phyloP scores from a whole-genome alignment of 345 rosid species.

The Euphorbia peplus region DNA sequence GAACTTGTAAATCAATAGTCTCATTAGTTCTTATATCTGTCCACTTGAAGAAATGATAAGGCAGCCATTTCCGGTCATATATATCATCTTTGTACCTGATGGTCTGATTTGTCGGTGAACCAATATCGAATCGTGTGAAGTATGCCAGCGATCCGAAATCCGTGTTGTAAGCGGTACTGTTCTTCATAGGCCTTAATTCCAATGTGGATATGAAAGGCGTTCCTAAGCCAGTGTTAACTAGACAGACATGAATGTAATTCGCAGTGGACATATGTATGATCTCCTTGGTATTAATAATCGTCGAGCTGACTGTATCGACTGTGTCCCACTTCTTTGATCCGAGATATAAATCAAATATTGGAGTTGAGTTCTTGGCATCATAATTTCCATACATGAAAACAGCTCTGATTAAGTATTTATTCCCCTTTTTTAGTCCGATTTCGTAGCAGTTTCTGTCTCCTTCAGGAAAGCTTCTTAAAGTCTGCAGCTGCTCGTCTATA shows the following conservation, averaged over 20 bases:
- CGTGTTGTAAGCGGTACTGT: conserved; percentile 6
- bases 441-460: conserved; percentile 26
- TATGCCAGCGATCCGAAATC: conserved; percentile 15
- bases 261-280: conserved; percentile 23
- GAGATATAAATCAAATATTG: conserved; percentile 19
- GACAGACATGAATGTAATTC: conserved; percentile 30
- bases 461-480: conserved; percentile 22
- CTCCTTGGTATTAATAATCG: conserved; percentile 21
- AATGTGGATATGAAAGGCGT: conserved; percentile 34
- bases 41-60: no score
- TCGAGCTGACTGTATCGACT: conserved; percentile 5
- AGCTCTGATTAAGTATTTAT: conserved; percentile 20
- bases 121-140: conserved; percentile 18
- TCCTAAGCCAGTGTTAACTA: conserved; percentile 39
- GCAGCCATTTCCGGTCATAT: conserved; percentile 7
- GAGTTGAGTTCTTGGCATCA: conserved; percentile 5
- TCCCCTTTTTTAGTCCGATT: not conserved
- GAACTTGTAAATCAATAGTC: no score
- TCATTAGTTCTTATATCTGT: no score
- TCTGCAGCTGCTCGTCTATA: not conserved
- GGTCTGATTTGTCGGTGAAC: conserved; percentile 19
- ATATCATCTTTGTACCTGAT: conserved; percentile 12
- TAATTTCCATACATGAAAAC: conserved; percentile 18
- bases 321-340: conserved; percentile 22
- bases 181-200: conserved; percentile 23